phyloP scores from a whole-genome alignment of 106 monocot species.

The Chionographis japonica region DNA sequence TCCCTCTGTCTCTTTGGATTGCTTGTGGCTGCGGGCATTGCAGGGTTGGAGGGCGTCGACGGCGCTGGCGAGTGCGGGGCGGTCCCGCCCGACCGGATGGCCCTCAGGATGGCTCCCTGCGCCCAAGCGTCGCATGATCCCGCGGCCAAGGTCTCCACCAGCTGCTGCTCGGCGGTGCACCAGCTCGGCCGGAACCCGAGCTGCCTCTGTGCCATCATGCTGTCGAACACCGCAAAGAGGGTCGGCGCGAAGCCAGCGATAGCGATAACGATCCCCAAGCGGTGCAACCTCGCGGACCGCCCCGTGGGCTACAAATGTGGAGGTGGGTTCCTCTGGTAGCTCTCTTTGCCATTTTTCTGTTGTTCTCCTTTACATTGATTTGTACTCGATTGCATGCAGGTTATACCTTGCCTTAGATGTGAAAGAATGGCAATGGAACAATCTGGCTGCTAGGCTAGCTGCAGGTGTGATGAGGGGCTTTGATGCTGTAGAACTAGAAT shows the following conservation, averaged over 20 bases:
- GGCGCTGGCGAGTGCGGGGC: slow-evolving; percentile 69
- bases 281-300: slow-evolving; percentile 58
- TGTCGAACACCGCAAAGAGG: slow-evolving; percentile 47
- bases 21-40: slow-evolving; percentile 8
- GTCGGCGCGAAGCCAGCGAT: slow-evolving; percentile 49
- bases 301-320: slow-evolving; percentile 83
- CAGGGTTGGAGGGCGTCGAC: slow-evolving; percentile 4
- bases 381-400: slow-evolving; percentile 4
- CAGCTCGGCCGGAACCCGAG: slow-evolving; percentile 45
- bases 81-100: slow-evolving; percentile 38
- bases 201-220: slow-evolving; percentile 78
- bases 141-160: slow-evolving; percentile 10
- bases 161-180: slow-evolving; percentile 44
- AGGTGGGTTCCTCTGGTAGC: slow-evolving; percentile 25
- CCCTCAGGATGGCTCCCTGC: slow-evolving; percentile 49
- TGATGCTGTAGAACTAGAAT: too few relatives aligned
- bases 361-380: neutral
- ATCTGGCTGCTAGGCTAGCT: too few relatives aligned
- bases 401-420: slow-evolving; percentile 11
- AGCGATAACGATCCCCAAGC: slow-evolving; percentile 67
- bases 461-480: too few relatives aligned
- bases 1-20: slow-evolving; percentile 12
- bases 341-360: neutral
- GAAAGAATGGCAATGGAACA: too few relatives aligned
- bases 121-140: slow-evolving; percentile 41